Evolutionary conservation across 2,329 filamentous ascomycete genomes (phyloP).

Genomic region (Trichoderma harzianum): DNA sequence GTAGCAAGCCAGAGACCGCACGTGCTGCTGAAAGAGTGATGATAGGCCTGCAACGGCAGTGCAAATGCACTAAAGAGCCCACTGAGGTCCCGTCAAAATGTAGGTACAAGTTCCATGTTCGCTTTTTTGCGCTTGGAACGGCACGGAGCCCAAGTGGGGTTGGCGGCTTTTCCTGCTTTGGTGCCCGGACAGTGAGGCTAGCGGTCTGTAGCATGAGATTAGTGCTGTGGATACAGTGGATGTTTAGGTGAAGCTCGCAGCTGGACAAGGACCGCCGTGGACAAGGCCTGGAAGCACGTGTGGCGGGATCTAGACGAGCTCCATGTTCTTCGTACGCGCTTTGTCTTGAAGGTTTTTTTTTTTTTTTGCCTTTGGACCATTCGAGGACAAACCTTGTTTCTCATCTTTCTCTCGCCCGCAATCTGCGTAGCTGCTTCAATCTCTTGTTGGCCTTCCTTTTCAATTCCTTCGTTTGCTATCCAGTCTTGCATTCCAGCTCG

Average conservation of each 20-base stretch:
- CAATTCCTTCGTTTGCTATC: neutral
- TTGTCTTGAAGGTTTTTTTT: neutral
- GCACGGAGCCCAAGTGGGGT: neutral
- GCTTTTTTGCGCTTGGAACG: neutral
- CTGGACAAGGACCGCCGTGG: neutral
- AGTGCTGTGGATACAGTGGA: neutral
- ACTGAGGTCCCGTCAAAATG: neutral
- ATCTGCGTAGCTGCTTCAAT: neutral
- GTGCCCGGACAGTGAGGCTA: conserved; percentile 6
- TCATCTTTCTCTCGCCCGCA: neutral
- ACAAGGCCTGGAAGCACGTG: conserved; percentile 11
- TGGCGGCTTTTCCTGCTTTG: neutral
- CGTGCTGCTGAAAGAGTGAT: neutral
- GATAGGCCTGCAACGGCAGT: neutral
- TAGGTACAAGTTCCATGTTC: neutral
- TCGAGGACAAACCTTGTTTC: neutral
- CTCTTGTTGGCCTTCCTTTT: neutral
- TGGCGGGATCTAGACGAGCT: neutral
- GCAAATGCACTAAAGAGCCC: neutral
- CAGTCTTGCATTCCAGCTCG: neutral
- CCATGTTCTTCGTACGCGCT: neutral
- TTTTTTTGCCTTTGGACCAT: neutral
- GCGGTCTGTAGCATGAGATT: neutral
- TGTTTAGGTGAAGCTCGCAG: neutral
- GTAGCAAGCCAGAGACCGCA: neutral